Base-by-base conservation (phyloP, 192 early-diverging fungal species). In the Umbelopsis isabellina region DNA sequence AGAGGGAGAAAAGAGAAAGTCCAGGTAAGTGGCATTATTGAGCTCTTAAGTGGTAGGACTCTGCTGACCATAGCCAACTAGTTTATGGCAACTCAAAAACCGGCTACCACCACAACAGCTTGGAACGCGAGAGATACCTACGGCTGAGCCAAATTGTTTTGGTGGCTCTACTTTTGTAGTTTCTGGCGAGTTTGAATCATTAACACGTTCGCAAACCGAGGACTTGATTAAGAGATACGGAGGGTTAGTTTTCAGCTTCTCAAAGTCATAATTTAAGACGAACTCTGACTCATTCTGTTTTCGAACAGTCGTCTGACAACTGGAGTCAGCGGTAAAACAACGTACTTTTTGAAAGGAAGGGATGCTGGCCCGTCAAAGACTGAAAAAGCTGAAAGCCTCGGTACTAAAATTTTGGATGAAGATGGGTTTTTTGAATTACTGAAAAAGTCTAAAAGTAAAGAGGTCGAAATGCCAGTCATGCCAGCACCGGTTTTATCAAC, bases 221-320 rank as follows among this genome's bases (percentile, higher is more conserved):
- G 92, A 96, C 79, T 77, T 98, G 20, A 89, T 96, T 20, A 98
- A 93, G 80, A 84, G 91, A 3, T 93, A 95, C 76, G 94, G 92
- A 66, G 96, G 93, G 82, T 91, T 75, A 70, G 69, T 73, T 41
- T 4, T 41, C 6, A 6, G 10, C 47, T 30, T 52, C 21, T 65
- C 13, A 18, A 25, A 10, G 9, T 35, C 33, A 33, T 68, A 10
- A 10, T 27, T 30, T 18, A 44, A 33, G 21, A 35, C 25, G 11
- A 12, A 8, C 21, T 44, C 3, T 1, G 67, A 18, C 12, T 49
- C 16, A 49, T n/a, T 41, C n/a, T 22, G 30, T 49, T 2, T 55
- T 22, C 20, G 45, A 74, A 27, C 51, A 93, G 92, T 18, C 82
- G 90, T 37, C 86, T 97, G 12, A 96, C 94, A 0, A 77, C 81